phyloP scores from a whole-genome alignment of 176 grass and related monocot genomes.

The Otatea glauca region DNA sequence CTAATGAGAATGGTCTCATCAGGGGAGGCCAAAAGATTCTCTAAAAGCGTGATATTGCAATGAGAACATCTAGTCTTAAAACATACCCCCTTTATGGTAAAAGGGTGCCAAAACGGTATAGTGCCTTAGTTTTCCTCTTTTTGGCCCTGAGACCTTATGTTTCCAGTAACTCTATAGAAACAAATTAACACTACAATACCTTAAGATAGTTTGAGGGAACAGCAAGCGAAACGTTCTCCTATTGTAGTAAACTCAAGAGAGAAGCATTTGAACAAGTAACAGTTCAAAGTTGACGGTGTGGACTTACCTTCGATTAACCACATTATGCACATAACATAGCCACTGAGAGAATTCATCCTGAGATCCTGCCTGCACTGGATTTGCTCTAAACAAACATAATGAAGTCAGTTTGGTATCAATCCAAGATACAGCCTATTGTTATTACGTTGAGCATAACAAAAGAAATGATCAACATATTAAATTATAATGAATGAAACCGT shows the following conservation, averaged over 20 bases:
- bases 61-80: conserved; percentile 24
- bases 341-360: conserved; percentile 89
- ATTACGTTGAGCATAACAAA: not conserved
- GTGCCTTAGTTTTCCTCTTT: conserved; percentile 22
- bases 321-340: conserved; percentile 91
- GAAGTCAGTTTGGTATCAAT: conserved; percentile 30
- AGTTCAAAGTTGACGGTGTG: not conserved
- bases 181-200: conserved; percentile 2
- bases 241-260: too few relatives aligned
- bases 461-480: not conserved
- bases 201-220: conserved; percentile 5
- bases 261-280: not conserved
- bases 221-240: not conserved
- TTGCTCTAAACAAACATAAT: conserved; percentile 57
- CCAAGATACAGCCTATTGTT: not conserved
- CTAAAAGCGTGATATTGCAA: not conserved
- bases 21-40: not conserved
- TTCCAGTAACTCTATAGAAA: conserved; percentile 35
- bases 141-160: conserved; percentile 21
- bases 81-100: not conserved
- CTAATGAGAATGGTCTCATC: conserved; percentile 11
- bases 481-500: not conserved
- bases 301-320: conserved; percentile 93
- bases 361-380: conserved; percentile 88
- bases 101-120: conserved; percentile 23